These are phyloP conservation scores for Venturia pyrina DNA, from an alignment of 2,329 filamentous ascomycete species.

Conservation along the genomic window DNA sequence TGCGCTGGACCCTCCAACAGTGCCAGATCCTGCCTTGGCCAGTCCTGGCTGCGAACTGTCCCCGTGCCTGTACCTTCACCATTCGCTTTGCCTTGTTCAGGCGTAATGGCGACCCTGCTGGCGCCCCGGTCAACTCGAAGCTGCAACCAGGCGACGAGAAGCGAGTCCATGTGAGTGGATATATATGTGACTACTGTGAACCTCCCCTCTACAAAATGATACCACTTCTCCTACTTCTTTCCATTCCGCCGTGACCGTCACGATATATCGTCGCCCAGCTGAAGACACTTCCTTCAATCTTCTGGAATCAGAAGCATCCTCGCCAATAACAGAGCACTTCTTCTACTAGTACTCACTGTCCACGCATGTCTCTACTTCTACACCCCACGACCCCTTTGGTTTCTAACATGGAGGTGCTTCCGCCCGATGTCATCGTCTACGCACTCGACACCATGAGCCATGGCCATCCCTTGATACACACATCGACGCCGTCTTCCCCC, in stretches of 20 bases:
- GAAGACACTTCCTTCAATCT: neutral
- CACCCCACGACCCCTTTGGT: neutral
- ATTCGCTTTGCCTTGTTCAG: neutral
- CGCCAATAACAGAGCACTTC: too few species aligned
- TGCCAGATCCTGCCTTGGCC: neutral
- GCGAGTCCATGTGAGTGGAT: neutral
- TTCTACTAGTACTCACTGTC: too few species aligned
- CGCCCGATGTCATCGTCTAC: conserved; percentile 4
- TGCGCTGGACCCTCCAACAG: neutral
- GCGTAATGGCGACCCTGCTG: neutral
- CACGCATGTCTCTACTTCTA: neutral
- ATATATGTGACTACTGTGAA: neutral
- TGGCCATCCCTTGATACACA: neutral
- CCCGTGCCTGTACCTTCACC: conserved; percentile 2
- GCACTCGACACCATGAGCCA: conserved; percentile 2
- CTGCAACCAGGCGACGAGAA: neutral
- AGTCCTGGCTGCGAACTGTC: neutral
- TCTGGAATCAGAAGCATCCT: neutral
- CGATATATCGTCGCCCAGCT: neutral
- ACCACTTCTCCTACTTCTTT: neutral
- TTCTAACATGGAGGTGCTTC: conserved; percentile 8
- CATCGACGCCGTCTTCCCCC: neutral
- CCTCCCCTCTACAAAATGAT: neutral
- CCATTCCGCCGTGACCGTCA: neutral
- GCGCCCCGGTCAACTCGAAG: neutral